A percentile compares a stretch with the other conserved stretches of the same genome.
Evolutionary conservation across 345 rosid species (phyloP).

Genomic region (Geranium rotundifolium): DNA sequence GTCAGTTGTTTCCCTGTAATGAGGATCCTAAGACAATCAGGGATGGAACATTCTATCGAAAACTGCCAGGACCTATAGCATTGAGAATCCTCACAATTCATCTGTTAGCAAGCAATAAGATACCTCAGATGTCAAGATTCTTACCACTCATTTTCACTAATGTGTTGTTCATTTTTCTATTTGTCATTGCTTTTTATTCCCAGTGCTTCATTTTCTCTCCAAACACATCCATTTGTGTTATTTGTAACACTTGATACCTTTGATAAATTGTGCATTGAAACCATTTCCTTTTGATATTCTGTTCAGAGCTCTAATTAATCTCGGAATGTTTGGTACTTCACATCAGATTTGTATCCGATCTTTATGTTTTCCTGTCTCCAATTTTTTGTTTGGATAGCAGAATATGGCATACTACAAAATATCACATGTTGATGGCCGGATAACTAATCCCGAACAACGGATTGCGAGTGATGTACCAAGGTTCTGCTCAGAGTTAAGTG

Average conservation of each 20-base stretch:
- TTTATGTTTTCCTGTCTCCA: background rate
- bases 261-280: background rate
- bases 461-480: constrained; percentile 95
- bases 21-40: background rate
- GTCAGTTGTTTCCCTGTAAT: background rate
- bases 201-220: background rate
- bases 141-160: background rate
- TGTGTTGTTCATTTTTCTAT: background rate
- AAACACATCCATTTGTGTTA: background rate
- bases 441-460: constrained; percentile 84
- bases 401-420: constrained; percentile 97
- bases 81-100: background rate
- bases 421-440: constrained; percentile 91
- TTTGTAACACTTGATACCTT: background rate
- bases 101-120: background rate
- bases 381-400: constrained; percentile 33
- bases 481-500: constrained; percentile 93
- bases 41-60: background rate
- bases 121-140: background rate
- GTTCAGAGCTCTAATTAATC: background rate
- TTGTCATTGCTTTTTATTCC: background rate
- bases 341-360: background rate
- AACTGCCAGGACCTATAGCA: background rate
- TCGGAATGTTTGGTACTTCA: background rate
- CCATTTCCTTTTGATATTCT: background rate